Conservation (phyloP, 805 yeast species). For the Kluyveromyces wickerhamii region DNA sequence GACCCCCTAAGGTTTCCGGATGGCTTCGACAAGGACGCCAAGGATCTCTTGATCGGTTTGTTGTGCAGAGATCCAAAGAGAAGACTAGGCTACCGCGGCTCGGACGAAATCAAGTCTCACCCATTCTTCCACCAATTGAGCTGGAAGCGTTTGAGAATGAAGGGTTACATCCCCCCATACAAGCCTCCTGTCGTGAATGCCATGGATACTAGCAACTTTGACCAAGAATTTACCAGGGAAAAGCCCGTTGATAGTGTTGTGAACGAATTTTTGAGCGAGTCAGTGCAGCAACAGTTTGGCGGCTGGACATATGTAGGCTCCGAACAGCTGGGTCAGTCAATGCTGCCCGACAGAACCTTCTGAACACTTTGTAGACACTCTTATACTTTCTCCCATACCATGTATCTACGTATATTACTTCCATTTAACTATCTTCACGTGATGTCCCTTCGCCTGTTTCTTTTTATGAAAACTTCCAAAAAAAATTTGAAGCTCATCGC, state of each 20-base stretch:
- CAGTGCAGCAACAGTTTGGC: slow-evolving; percentile 96
- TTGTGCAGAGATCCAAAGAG: slow-evolving; percentile 78
- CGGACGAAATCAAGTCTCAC: slow-evolving; percentile 76
- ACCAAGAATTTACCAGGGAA: slow-evolving; percentile 84
- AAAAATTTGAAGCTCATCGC: slow-evolving; percentile 2
- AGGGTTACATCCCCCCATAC: slow-evolving; percentile 91
- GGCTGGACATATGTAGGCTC: slow-evolving; percentile 96
- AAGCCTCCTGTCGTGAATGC: slow-evolving; percentile 84
- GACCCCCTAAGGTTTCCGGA: slow-evolving; percentile 86
- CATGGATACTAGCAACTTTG: slow-evolving; percentile 88
- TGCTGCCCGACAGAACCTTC: slow-evolving; percentile 28
- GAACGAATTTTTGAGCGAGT: slow-evolving; percentile 82
- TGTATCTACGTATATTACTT: too few species aligned
- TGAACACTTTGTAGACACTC: too few species aligned
- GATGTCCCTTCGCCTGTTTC: neutral
- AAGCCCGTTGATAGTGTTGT: slow-evolving; percentile 93
- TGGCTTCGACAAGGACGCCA: slow-evolving; percentile 79
- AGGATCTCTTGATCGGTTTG: slow-evolving; percentile 64
- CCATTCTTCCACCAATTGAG: slow-evolving; percentile 83
- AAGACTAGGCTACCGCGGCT: slow-evolving; percentile 73
- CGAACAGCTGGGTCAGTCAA: slow-evolving; percentile 35
- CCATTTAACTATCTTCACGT: too few species aligned
- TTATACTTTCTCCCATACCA: too few species aligned
- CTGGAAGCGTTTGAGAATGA: slow-evolving; percentile 75
- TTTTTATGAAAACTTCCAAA: slow-evolving; percentile 5